These are phyloP conservation scores for Rhizopus microsporus DNA, from an alignment of 371 early-diverging fungal species.

Conservation along the genomic window DNA sequence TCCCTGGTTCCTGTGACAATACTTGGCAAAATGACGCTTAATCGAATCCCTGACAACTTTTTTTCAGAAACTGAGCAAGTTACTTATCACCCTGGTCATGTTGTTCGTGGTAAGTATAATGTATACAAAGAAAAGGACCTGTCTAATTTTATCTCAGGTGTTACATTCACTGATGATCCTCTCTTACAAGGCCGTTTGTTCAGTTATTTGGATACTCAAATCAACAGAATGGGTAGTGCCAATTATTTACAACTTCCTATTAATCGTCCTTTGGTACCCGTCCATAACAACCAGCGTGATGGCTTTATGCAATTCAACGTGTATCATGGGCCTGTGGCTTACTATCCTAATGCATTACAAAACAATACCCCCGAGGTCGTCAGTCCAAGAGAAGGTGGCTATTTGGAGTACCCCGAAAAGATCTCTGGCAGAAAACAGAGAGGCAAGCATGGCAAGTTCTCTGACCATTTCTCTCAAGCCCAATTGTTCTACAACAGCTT, in stretches of 20 bases:
- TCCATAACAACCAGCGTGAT: conserved; percentile 58
- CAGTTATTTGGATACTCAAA: conserved; percentile 57
- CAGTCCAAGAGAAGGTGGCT: conserved; percentile 26
- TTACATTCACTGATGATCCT: conserved; percentile 52
- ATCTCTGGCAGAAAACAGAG: conserved; percentile 26
- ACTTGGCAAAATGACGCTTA: conserved; percentile 53
- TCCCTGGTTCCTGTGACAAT: conserved; percentile 43
- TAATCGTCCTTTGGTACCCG: conserved; percentile 43
- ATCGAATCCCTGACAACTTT: conserved; percentile 56
- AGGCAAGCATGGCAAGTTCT: conserved; percentile 31
- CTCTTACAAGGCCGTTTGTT: conserved; percentile 59
- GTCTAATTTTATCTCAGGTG: conserved; percentile 16
- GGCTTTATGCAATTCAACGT: conserved; percentile 38
- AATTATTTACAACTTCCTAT: conserved; percentile 59
- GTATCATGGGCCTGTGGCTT: conserved; percentile 32
- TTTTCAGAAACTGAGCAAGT: conserved; percentile 61
- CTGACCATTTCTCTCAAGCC: conserved; percentile 49
- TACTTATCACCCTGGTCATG: conserved; percentile 42
- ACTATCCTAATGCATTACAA: conserved; percentile 36
- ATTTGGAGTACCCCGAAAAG: conserved; percentile 39
- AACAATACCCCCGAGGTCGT: conserved; percentile 33
- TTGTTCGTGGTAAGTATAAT: conserved; percentile 40
- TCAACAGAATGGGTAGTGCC: conserved; percentile 47
- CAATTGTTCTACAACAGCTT: conserved; percentile 48
- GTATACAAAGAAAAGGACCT: neutral